Evolutionary conservation across 2,329 filamentous ascomycete genomes (phyloP), one percentile per base, ranked within the genome.

Genomic region (Fusarium torreyae): DNA sequence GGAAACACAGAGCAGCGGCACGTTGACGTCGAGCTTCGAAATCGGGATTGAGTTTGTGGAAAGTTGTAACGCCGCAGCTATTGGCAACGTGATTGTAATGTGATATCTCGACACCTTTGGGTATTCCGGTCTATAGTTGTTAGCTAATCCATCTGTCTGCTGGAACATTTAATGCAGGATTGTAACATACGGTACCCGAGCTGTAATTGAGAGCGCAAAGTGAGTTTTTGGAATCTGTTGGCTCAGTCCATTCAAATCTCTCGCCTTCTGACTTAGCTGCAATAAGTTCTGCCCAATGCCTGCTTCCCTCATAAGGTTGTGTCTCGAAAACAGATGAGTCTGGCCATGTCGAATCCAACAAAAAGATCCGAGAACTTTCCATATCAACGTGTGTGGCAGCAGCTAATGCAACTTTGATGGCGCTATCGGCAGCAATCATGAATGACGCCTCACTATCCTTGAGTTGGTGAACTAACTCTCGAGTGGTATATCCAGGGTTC

Each of bases 21-120:
- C 79, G 66, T 73, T 78, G 66, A 56, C 74, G 74, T 61, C 81
- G 81, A 40, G 78, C 77, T 48, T 83, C 79, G 69, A 84, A 85
- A 3, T 88, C 83, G 0, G 84, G 81, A n/a, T 85, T 77, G 22
- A 88, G 77, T 68, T 83, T 80, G 46, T 73, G 60, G 40, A 74
- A 68, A n/a, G 57, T 53, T n/a, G 85, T 82, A 17, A 88, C 86
- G 62, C 92, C 89, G 15, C 82, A 73, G 69, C 88, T 86, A 75
- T 95, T 95, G 66, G 92, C 86, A 43, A 94, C 87, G 74, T 93
- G 92, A 70, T 93, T 92, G 63, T 84, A 82, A 78, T 97, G 93
- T n/a, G 89, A 89, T 68, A 96, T 91, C 79, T 92, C 89, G 15
- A 96, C 93, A 13, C 94, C 94, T 77, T 97, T 97, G 11, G 93